Percentiles rank a stretch among this genome's conserved stretches.
Conservation (phyloP, 352 stramenopile species). For the Pseudoperonospora humuli region DNA sequence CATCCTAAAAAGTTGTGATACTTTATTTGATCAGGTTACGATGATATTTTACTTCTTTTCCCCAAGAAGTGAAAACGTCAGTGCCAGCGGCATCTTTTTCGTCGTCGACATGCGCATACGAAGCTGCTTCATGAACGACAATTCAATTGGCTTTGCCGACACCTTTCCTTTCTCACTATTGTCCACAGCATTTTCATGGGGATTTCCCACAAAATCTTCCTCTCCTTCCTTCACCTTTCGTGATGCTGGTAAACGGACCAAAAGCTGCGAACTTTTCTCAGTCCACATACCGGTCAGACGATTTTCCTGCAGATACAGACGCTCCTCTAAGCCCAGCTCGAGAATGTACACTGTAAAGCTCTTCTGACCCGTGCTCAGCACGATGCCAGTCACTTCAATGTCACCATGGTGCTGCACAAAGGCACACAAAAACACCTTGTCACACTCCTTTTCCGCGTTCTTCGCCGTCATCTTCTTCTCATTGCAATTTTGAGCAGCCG, state of each 20-base stretch:
- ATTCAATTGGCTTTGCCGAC: constrained; percentile 18
- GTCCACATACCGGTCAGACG: constrained; percentile 39
- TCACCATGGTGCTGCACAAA: constrained; percentile 60
- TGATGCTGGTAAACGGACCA: constrained; percentile 25
- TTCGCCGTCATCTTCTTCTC: constrained; percentile 83
- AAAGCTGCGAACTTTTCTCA: constrained; percentile 39
- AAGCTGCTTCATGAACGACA: constrained; percentile 61
- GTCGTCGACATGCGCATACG: constrained; percentile 56
- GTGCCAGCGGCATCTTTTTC: constrained; percentile 50
- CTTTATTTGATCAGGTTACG: background rate
- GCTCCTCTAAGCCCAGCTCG: constrained; percentile 65
- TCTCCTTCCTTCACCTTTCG: constrained; percentile 7
- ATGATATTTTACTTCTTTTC: constrained; percentile 13
- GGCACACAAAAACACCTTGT: constrained; percentile 75
- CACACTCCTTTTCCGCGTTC: constrained; percentile 65
- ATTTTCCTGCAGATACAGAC: constrained; percentile 44
- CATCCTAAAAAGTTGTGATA: background rate
- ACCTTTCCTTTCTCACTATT: constrained; percentile 1
- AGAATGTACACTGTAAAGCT: constrained; percentile 76
- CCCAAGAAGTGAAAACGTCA: constrained; percentile 48
- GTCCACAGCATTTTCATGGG: background rate
- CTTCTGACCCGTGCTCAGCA: constrained; percentile 64
- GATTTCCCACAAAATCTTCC: constrained; percentile 3
- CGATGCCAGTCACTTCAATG: constrained; percentile 52
- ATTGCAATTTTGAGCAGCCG: constrained; percentile 71